phyloP scores from a whole-genome alignment of 495 filamentous ascomycete genomes.

The Cercophora scortea region DNA sequence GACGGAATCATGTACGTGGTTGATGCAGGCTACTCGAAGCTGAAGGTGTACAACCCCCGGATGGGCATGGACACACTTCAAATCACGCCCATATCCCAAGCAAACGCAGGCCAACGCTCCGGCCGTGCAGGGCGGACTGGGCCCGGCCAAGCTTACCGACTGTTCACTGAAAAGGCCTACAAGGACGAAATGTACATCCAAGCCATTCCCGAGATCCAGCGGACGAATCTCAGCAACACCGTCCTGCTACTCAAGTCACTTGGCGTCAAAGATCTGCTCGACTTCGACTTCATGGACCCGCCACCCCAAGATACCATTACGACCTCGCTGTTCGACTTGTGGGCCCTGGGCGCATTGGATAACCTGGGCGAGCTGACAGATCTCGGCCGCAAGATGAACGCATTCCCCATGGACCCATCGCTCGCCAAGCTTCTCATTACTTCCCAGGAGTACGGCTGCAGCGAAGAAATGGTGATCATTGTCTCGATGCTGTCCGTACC shows the following conservation, averaged over 20 bases:
- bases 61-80: constrained; percentile 99
- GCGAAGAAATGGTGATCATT: constrained; percentile 96
- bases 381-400: constrained; percentile 87
- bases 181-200: constrained; percentile 96
- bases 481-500: constrained; percentile 98
- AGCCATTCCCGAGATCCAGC: constrained; percentile 96
- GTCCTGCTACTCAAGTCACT: constrained; percentile 91
- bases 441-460: constrained; percentile 77
- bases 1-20: constrained; percentile 99
- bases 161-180: constrained; percentile 92
- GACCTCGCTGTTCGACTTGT: constrained; percentile 94
- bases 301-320: constrained; percentile 97
- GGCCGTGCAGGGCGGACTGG: constrained; percentile 93
- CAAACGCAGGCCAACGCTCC: constrained; percentile 88
- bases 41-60: constrained; percentile 96
- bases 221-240: constrained; percentile 91
- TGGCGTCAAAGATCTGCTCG: constrained; percentile 87
- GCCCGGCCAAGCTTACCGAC: constrained; percentile 88
- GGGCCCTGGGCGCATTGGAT: constrained; percentile 89
- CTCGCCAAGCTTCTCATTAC: constrained; percentile 92
- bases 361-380: constrained; percentile 88
- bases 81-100: constrained; percentile 96
- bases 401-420: constrained; percentile 94
- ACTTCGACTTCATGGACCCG: constrained; percentile 99
- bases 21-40: constrained; percentile 89